These are phyloP conservation scores for Sporothrix protearum DNA, from an alignment of 2,329 filamentous ascomycete genomes.

Conservation along the genomic window DNA sequence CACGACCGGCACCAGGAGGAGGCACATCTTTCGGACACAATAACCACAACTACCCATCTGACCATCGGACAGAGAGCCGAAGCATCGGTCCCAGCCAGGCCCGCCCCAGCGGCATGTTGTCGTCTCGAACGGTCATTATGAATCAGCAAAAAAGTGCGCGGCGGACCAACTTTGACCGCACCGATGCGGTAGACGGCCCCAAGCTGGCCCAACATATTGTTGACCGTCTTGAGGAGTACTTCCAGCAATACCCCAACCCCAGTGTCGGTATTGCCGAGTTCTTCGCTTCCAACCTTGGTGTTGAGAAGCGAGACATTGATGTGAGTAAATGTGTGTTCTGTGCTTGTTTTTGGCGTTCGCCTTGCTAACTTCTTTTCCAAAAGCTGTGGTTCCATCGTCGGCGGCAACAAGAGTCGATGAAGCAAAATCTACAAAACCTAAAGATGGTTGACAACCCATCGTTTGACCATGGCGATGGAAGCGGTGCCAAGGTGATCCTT, in stretches of 20 bases:
- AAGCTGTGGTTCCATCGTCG: slow-evolving; percentile 52
- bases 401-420: slow-evolving; percentile 47
- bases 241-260: slow-evolving; percentile 46
- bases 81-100: slow-evolving; percentile 24
- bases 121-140: slow-evolving; percentile 40
- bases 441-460: slow-evolving; percentile 39
- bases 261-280: slow-evolving; percentile 51
- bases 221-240: slow-evolving; percentile 52
- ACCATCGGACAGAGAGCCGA: slow-evolving; percentile 23
- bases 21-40: not conserved
- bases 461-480: slow-evolving; percentile 18
- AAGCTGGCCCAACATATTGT: slow-evolving; percentile 49
- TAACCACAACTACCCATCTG: slow-evolving; percentile 21
- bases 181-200: slow-evolving; percentile 42
- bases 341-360: not conserved
- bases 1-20: not conserved
- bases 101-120: not conserved
- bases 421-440: slow-evolving; percentile 45
- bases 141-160: slow-evolving; percentile 45
- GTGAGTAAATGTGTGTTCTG: slow-evolving; percentile 1
- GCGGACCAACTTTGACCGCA: slow-evolving; percentile 38
- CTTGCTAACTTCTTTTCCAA: not conserved
- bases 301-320: slow-evolving; percentile 50
- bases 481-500: slow-evolving; percentile 47
- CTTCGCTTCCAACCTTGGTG: slow-evolving; percentile 52